These are phyloP conservation scores for Tuber magnatum DNA, from an alignment of 495 filamentous ascomycete genomes.

Conservation along the genomic window DNA sequence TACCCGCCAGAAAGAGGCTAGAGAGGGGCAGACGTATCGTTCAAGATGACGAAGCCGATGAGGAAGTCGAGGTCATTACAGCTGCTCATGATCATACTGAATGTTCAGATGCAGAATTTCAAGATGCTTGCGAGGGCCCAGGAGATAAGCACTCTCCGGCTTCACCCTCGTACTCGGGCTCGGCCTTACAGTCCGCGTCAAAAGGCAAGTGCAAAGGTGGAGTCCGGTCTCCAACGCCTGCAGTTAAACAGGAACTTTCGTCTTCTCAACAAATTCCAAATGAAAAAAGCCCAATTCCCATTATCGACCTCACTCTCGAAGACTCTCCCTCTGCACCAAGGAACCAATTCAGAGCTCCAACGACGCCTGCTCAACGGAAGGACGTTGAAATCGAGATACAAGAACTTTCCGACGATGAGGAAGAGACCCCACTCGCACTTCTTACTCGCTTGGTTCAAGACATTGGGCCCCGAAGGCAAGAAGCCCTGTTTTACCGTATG, in stretches of 20 bases:
- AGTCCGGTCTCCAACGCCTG: conserved; percentile 5
- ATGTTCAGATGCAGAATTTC: neutral
- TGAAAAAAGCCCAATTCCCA: conserved; percentile 17
- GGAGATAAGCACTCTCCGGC: neutral
- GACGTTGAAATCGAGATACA: conserved; percentile 9
- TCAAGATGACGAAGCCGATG: conserved; percentile 5
- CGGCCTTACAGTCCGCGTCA: neutral
- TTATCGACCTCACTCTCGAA: conserved; percentile 31
- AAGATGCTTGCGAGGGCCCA: neutral
- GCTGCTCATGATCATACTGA: neutral
- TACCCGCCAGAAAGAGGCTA: neutral
- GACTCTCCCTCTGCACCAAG: conserved; percentile 4
- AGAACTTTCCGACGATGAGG: conserved; percentile 16
- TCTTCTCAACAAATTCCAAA: neutral
- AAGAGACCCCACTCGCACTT: neutral
- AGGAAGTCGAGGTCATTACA: neutral
- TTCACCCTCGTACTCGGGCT: neutral
- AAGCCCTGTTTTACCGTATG: conserved; percentile 18
- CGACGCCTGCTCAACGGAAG: neutral
- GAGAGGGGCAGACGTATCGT: neutral
- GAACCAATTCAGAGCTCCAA: neutral
- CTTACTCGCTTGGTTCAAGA: conserved; percentile 8
- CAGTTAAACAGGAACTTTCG: conserved; percentile 16
- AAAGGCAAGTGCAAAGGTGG: conserved; percentile 20
- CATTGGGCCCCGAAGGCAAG: neutral